Conservation (phyloP, 2,329 filamentous ascomycete genomes). For the Fusarium vanettenii region DNA sequence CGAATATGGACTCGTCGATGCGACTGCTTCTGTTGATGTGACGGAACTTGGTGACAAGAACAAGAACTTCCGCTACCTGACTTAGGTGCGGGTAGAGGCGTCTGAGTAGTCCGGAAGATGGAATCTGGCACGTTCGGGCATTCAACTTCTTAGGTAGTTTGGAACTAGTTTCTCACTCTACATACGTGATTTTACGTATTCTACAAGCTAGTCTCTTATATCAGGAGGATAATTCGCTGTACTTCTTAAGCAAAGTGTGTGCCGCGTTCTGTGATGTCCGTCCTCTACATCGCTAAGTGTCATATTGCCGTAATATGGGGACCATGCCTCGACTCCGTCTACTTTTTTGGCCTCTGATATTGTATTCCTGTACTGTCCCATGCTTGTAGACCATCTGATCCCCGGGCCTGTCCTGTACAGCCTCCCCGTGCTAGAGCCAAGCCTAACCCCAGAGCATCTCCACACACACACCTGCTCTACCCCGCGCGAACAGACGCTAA, state of each 20-base stretch:
- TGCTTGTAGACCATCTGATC: neutral
- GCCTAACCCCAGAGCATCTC: neutral
- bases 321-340: neutral
- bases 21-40: slow-evolving; percentile 2
- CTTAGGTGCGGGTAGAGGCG: neutral
- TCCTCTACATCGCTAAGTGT: neutral
- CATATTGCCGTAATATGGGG: neutral
- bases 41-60: slow-evolving; percentile 15
- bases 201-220: neutral
- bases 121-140: neutral
- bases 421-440: neutral
- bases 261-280: neutral
- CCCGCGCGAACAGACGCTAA: neutral
- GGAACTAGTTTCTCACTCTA: neutral
- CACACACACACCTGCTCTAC: neutral
- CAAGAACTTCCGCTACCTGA: slow-evolving; percentile 19
- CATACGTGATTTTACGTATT: neutral
- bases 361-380: neutral
- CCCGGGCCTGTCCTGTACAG: too few relatives aligned
- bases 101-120: neutral
- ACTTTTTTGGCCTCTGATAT: neutral
- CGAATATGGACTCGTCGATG: slow-evolving; percentile 1
- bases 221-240: neutral
- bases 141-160: neutral
- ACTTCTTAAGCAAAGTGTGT: neutral